Conservation (phyloP, 2,329 filamentous ascomycete species). For the Alternaria incomplexa region DNA sequence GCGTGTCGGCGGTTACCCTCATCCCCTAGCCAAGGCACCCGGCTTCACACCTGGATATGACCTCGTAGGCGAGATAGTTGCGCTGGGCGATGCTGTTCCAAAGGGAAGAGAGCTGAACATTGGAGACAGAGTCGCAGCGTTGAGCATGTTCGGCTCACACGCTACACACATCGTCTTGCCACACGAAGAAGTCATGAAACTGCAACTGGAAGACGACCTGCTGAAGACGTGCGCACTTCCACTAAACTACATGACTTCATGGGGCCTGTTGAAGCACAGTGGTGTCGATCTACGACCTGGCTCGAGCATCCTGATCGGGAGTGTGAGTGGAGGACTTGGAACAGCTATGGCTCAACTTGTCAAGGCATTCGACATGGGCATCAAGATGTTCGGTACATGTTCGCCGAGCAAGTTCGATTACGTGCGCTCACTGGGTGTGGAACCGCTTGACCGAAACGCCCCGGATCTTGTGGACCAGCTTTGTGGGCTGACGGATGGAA, state of each 20-base stretch:
- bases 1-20: conserved; percentile 14
- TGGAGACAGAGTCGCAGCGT: conserved; percentile 7
- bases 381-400: conserved; percentile 13
- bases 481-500: conserved; percentile 5
- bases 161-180: conserved; percentile 15
- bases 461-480: conserved; percentile 10
- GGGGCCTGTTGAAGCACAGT: conserved; percentile 16
- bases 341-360: conserved; percentile 14
- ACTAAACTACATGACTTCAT: conserved; percentile 16
- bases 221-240: conserved; percentile 11
- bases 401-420: conserved; percentile 14
- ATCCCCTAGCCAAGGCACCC: background rate
- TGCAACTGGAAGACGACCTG: conserved; percentile 3
- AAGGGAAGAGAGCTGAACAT: background rate
- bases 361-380: conserved; percentile 9
- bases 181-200: conserved; percentile 1
- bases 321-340: conserved; percentile 13
- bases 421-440: conserved; percentile 12
- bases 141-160: conserved; percentile 5
- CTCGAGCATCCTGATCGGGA: conserved; percentile 13
- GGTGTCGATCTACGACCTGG: conserved; percentile 10
- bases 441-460: conserved; percentile 13
- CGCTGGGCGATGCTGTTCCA: background rate
- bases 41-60: conserved; percentile 17
- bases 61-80: conserved; percentile 12